Percentiles rank a stretch among this genome's conserved stretches.
These are phyloP conservation scores for Aspergillus sclerotioniger DNA, from an alignment of 495 filamentous ascomycete species.

Conservation along the genomic window DNA sequence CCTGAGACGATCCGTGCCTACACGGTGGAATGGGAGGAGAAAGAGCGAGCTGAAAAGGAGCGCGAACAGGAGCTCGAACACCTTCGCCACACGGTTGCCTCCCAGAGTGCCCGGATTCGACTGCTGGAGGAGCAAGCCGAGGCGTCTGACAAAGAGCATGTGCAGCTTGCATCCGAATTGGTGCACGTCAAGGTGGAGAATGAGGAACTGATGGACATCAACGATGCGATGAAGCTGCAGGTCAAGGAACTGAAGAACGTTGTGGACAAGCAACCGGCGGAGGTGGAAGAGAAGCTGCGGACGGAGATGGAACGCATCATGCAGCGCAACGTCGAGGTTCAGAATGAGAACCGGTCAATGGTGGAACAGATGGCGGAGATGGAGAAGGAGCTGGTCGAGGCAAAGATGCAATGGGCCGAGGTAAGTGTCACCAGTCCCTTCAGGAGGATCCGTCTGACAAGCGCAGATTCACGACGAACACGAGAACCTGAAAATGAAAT, in stretches of 20 bases:
- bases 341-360: conserved; percentile 84
- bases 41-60: conserved; percentile 71
- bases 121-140: conserved; percentile 83
- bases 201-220: conserved; percentile 80
- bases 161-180: conserved; percentile 83
- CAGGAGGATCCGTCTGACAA: conserved; percentile 13
- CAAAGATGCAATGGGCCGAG: conserved; percentile 94
- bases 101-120: conserved; percentile 69
- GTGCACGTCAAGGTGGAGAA: conserved; percentile 92
- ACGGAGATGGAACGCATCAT: conserved; percentile 90
- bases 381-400: conserved; percentile 88
- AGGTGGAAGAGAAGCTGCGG: conserved; percentile 79
- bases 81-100: conserved; percentile 61
- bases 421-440: conserved; percentile 44
- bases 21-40: conserved; percentile 87
- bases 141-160: conserved; percentile 89
- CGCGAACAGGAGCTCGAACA: conserved; percentile 79
- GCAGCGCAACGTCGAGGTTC: conserved; percentile 88
- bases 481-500: conserved; percentile 74
- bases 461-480: conserved; percentile 57
- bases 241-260: conserved; percentile 78
- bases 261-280: conserved; percentile 83
- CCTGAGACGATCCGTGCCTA: conserved; percentile 77
- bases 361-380: conserved; percentile 92
- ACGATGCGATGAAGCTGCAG: conserved; percentile 79